Percentiles rank a stretch among this genome's conserved stretches.
Conservation (phyloP, 2,329 filamentous ascomycete species). For the Ustilaginoidea virens region DNA sequence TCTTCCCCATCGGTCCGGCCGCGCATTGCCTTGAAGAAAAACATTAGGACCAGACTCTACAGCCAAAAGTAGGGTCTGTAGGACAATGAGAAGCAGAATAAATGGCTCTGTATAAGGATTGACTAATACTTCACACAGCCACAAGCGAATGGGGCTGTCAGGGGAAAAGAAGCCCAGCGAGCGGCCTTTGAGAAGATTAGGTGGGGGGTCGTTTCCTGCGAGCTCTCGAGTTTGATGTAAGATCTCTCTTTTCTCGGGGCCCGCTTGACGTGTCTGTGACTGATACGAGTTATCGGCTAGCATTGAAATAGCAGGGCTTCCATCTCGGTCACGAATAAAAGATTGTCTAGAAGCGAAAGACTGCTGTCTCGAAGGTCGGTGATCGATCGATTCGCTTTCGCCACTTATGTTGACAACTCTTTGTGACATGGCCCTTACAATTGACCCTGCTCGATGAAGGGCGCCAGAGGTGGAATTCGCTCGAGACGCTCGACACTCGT, state of each 20-base stretch:
- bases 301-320: slow-evolving; percentile 16
- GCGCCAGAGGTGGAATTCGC: slow-evolving; percentile 49
- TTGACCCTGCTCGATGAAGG: slow-evolving; percentile 54
- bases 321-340: slow-evolving; percentile 17
- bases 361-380: slow-evolving; percentile 46
- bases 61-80: slow-evolving; percentile 78
- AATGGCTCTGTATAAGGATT: slow-evolving; percentile 76
- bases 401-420: slow-evolving; percentile 96
- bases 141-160: slow-evolving; percentile 56
- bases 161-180: slow-evolving; percentile 74
- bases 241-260: slow-evolving; percentile 28
- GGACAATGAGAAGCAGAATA: slow-evolving; percentile 72
- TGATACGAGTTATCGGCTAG: slow-evolving; percentile 34
- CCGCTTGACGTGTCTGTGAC: slow-evolving; percentile 28
- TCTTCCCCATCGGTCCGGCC: slow-evolving; percentile 50
- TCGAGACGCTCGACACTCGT: slow-evolving; percentile 38
- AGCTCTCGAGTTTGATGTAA: slow-evolving; percentile 3
- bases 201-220: slow-evolving; percentile 8
- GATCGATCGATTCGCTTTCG: slow-evolving; percentile 70
- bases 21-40: slow-evolving; percentile 42
- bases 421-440: slow-evolving; percentile 80
- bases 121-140: slow-evolving; percentile 70
- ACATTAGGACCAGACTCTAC: slow-evolving; percentile 67
- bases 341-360: slow-evolving; percentile 38
- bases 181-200: slow-evolving; percentile 74